phyloP scores from a whole-genome alignment of 2,329 filamentous ascomycete genomes.

The Penicillium sp. region DNA sequence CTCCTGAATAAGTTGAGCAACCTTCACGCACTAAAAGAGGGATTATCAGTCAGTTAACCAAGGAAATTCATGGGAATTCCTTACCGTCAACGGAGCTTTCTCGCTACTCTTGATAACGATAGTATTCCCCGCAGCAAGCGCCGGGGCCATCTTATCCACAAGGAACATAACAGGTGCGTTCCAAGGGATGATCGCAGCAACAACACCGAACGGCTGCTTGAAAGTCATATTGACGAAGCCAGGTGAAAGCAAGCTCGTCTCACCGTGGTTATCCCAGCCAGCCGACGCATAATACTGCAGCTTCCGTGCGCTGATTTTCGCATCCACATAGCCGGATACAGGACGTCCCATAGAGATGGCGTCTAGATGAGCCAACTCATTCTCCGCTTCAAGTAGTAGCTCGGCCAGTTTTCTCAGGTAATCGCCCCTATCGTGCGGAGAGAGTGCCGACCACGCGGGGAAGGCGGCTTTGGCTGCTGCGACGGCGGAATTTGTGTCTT shows the following conservation, averaged over 20 bases:
- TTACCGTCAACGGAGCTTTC: conserved; percentile 61
- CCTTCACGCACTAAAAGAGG: neutral
- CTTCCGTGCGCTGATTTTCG: conserved; percentile 4
- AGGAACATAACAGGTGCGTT: conserved; percentile 44
- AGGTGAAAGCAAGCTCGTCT: conserved; percentile 19
- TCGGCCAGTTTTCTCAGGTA: conserved; percentile 31
- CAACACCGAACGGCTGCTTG: conserved; percentile 30
- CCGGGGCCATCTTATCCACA: conserved; percentile 76
- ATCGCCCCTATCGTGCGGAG: conserved; percentile 22
- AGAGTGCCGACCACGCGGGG: conserved; percentile 29
- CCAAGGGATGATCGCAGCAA: conserved; percentile 56
- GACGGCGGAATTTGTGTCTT: conserved; percentile 33
- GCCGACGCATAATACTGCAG: conserved; percentile 26
- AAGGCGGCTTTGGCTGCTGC: conserved; percentile 34
- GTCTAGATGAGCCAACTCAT: conserved; percentile 32
- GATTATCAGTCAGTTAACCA: too few relatives aligned
- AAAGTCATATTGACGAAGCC: conserved; percentile 27
- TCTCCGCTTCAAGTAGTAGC: conserved; percentile 22
- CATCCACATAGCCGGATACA: conserved; percentile 24
- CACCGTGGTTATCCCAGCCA: conserved; percentile 20
- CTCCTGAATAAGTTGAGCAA: neutral
- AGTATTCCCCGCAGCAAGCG: conserved; percentile 58
- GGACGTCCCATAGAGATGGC: conserved; percentile 36
- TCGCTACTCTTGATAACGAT: conserved; percentile 64
- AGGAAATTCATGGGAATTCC: neutral